phyloP scores from a whole-genome alignment of 1,284 basidiomycete genomes.

The Porodaedalea pini region DNA sequence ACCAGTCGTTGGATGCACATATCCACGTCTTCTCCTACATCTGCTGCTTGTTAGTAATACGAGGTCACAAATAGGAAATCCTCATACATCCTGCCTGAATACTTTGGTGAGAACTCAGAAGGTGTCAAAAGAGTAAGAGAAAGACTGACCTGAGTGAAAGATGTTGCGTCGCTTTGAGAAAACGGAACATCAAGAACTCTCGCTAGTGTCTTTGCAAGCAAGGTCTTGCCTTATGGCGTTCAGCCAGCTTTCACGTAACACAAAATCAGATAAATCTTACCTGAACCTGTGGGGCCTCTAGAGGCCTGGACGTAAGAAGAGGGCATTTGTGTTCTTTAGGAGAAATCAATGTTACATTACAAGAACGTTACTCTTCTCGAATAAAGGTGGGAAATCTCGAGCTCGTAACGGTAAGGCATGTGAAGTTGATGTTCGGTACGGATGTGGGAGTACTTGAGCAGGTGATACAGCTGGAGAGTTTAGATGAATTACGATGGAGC shows the following conservation, averaged over 20 bases:
- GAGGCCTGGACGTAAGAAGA: slow-evolving; percentile 19
- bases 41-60: slow-evolving; percentile 37
- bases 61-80: neutral
- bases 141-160: slow-evolving; percentile 66
- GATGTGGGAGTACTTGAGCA: slow-evolving; percentile 56
- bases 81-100: slow-evolving; percentile 72
- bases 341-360: slow-evolving; percentile 58
- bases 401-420: slow-evolving; percentile 40
- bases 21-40: slow-evolving; percentile 94
- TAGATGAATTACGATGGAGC: too few species aligned
- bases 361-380: slow-evolving; percentile 93
- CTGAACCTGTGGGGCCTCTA: slow-evolving; percentile 81
- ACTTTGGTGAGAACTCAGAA: slow-evolving; percentile 12
- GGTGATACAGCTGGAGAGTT: slow-evolving; percentile 40
- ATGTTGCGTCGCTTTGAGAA: slow-evolving; percentile 82
- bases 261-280: slow-evolving; percentile 37
- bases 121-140: slow-evolving; percentile 9
- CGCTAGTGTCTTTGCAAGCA: slow-evolving; percentile 82
- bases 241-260: slow-evolving; percentile 31
- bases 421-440: slow-evolving; percentile 34
- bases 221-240: slow-evolving; percentile 81
- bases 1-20: slow-evolving; percentile 82
- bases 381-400: slow-evolving; percentile 49
- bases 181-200: slow-evolving; percentile 88
- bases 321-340: neutral